Evolutionary conservation across 129 eudicot species (phyloP), one percentile per base, ranked within the genome.

Genomic region (Artemisia argyi): DNA sequence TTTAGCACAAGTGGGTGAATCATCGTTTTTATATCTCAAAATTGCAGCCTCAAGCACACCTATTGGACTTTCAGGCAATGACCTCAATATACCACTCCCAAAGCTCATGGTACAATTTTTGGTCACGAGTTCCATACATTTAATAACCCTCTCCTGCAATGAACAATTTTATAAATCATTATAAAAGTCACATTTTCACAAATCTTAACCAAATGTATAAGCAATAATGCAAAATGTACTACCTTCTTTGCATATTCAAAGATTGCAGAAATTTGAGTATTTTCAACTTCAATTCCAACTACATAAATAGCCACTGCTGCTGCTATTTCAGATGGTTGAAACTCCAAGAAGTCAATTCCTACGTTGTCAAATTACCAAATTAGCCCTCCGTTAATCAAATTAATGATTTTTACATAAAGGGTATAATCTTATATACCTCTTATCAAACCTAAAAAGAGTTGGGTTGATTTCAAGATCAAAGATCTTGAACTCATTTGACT

Each of bases 311-410:
- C 87, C 69, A 85, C 89, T 73, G 96, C 91, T 73, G 91, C 91
- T 76, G 96, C 96, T 46, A 89, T 77, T 70, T 83, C 91, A 70
- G 91, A 89, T 39, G 96, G 87, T 75, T 35, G 86, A 83, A 81
- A 89, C 71, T 89, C 84, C 89, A 85, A 76, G 76, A 83, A 83
- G 78, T 85, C 87, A 85, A 81, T 89, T 47, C 87, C 96, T 89
- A 79, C 85, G 79, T 78, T 66, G 66, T 77, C 30, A 78, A 75
- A 69, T 78, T 22, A 80, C 66, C 17, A 80, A 19, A n/a, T 61
- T 61, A 61, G 18, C 58, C 69, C 28, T 35, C 1, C 10, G 9
- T 11, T 19, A 35, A 44, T 66, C 60, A 75, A 75, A 58, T 14
- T 48, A 24, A 68, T 54, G 57, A 15, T 24, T 52, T 61, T 62